Evolutionary conservation across 371 early-diverging fungal genomes (phyloP), one percentile per base, ranked within the genome.

Genomic region (Catenaria anguillulae): DNA sequence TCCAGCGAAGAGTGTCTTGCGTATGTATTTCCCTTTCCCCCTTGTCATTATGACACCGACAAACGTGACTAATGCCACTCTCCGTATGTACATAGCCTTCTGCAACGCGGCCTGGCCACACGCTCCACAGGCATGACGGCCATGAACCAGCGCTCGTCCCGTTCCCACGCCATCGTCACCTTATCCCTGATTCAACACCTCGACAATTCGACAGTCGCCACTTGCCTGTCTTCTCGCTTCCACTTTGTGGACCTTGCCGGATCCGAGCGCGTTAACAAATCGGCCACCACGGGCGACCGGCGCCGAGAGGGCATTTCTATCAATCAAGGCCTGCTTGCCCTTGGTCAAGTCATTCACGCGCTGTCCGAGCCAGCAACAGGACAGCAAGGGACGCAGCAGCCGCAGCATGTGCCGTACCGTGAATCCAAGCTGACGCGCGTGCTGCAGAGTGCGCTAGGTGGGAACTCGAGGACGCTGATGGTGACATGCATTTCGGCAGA

Each of bases 231-330:
- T 12, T 88, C 92, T 40, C 97, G 97, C 72, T 92, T 96, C 67
- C 90, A 96, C 70, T 99, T 99, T 82, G 99, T 99, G 45, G 99
- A 99, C 80, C 75, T 99, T 66, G 99, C 99, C 37, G 99, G 99
- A 29, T 91, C 92, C 45, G 99, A 99, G 74, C 83, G 99, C 61
- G 78, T 98, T 26, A 99, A 98, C 73, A 81, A 90, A 48, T 97
- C 99, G 2, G 80, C 87, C 36, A 93, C 97, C 2, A 86, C 84
- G 55, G 99, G 98, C n/a, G 95, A 91, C 55, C 81, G 92, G 58
- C 85, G 87, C 54, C 91, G 89, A 72, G 99, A 99, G 73, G 93
- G 96, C 48, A 99, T 98, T 62, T 84, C 88, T 42, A 99, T 99
- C 70, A 99, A 99, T 72, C 87, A 89, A 21, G 99, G 99, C 15